A percentile compares a stretch with the other conserved stretches of the same genome.
Conservation (phyloP, 192 early-diverging fungal species). For the Gryganskiella cystojenkinii region DNA sequence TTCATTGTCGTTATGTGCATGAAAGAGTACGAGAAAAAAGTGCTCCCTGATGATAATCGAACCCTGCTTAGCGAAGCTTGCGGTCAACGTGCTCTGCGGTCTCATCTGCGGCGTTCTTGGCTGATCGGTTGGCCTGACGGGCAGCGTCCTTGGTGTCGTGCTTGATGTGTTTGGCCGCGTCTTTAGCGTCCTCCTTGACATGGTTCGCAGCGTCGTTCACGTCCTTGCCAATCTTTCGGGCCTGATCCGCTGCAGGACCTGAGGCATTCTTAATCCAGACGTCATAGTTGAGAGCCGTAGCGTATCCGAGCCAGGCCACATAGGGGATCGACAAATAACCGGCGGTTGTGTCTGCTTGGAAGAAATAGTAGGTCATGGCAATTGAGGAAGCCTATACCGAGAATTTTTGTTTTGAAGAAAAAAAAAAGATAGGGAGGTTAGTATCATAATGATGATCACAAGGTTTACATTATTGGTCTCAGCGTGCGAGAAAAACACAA, state of each 20-base stretch:
- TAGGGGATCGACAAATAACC: slow-evolving; percentile 47
- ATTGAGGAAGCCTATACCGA: slow-evolving; percentile 15
- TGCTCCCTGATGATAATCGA: too few relatives aligned
- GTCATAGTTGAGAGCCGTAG: slow-evolving; percentile 40
- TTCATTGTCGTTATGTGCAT: too few relatives aligned
- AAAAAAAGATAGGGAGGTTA: background rate
- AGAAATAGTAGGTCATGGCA: slow-evolving; percentile 37
- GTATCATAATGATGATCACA: too few relatives aligned
- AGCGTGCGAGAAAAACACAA: too few relatives aligned
- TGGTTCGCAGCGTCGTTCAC: slow-evolving; percentile 5
- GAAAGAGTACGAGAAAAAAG: too few relatives aligned
- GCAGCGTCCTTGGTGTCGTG: slow-evolving; percentile 8
- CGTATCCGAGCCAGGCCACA: slow-evolving; percentile 46
- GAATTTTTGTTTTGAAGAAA: background rate
- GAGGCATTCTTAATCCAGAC: slow-evolving; percentile 43
- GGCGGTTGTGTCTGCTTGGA: slow-evolving; percentile 34
- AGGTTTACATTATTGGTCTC: too few relatives aligned
- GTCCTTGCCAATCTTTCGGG: slow-evolving; percentile 34
- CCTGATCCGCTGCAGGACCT: slow-evolving; percentile 33
- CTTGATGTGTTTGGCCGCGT: slow-evolving; percentile 34
- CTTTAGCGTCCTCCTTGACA: slow-evolving; percentile 16
- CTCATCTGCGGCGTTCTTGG: slow-evolving; percentile 20
- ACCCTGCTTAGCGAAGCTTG: background rate
- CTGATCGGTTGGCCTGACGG: slow-evolving; percentile 15
- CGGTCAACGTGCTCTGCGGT: background rate